Evolutionary conservation across 495 filamentous ascomycete genomes (phyloP).

Genomic region (Margaritispora aquatica): DNA sequence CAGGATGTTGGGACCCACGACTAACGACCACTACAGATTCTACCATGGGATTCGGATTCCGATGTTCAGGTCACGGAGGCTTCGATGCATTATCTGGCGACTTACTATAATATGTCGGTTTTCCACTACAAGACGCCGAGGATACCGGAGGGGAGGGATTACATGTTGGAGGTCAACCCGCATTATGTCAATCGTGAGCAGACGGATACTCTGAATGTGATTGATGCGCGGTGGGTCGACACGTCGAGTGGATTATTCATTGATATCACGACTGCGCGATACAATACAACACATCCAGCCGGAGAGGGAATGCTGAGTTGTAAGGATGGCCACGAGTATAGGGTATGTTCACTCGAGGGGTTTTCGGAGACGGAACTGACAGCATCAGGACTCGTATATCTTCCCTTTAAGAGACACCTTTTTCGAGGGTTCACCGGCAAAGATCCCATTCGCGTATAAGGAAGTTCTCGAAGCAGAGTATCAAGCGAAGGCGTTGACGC

Average conservation of each 20-base stretch:
- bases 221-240: constrained; percentile 85
- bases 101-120: constrained; percentile 58
- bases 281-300: constrained; percentile 47
- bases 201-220: constrained; percentile 67
- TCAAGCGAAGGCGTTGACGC: constrained; percentile 38
- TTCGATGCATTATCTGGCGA: constrained; percentile 57
- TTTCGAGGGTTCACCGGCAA: constrained; percentile 55
- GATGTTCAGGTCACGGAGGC: constrained; percentile 69
- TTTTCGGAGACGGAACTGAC: constrained; percentile 3
- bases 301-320: constrained; percentile 33
- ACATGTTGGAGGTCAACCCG: constrained; percentile 76
- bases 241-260: constrained; percentile 71
- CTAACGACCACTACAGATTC: constrained; percentile 32
- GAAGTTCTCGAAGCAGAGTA: constrained; percentile 58
- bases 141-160: constrained; percentile 43
- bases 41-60: constrained; percentile 86
- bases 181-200: constrained; percentile 53
- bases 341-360: constrained; percentile 23
- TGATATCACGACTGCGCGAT: constrained; percentile 72
- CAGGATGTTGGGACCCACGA: constrained; percentile 1
- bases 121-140: constrained; percentile 46
- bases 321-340: constrained; percentile 36
- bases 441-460: constrained; percentile 57
- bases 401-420: constrained; percentile 40
- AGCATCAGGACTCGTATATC: constrained; percentile 30